These are phyloP conservation scores for Metschnikowia chrysomelidarum DNA, from an alignment of 805 yeast species.

Conservation along the genomic window DNA sequence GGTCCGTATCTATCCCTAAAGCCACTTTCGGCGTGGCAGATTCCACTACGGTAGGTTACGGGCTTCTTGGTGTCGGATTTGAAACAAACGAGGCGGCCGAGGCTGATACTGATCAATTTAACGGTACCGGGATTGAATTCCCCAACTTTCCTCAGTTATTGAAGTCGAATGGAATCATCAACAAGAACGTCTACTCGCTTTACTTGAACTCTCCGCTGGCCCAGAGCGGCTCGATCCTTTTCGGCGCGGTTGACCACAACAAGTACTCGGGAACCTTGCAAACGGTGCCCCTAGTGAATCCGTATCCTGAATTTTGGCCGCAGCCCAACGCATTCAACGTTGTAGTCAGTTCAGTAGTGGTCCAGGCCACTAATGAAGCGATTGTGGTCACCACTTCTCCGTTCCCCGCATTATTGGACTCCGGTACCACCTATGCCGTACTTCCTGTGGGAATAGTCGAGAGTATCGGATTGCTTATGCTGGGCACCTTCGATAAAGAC, in stretches of 20 bases:
- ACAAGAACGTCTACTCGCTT: constrained; percentile 57
- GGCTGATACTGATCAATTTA: constrained; percentile 29
- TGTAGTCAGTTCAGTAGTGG: constrained; percentile 39
- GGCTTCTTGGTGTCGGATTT: constrained; percentile 23
- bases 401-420: constrained; percentile 37
- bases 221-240: constrained; percentile 31
- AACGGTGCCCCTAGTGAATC: constrained; percentile 45
- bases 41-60: constrained; percentile 15
- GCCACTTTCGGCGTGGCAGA: constrained; percentile 21
- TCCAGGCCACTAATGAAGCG: constrained; percentile 13
- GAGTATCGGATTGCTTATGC: constrained; percentile 26
- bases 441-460: constrained; percentile 37
- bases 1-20: constrained; percentile 13
- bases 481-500: neutral
- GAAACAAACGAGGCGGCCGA: constrained; percentile 31
- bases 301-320: constrained; percentile 5
- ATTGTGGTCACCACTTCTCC: constrained; percentile 2
- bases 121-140: constrained; percentile 31
- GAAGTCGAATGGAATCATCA: constrained; percentile 54
- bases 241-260: constrained; percentile 44
- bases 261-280: constrained; percentile 28
- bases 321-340: constrained; percentile 47
- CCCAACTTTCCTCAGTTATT: constrained; percentile 64
- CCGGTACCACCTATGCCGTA: constrained; percentile 52
- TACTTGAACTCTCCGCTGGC: constrained; percentile 45